These are phyloP conservation scores for Eutypella sp. DNA, from an alignment of 2,329 filamentous ascomycete species.

Conservation along the genomic window DNA sequence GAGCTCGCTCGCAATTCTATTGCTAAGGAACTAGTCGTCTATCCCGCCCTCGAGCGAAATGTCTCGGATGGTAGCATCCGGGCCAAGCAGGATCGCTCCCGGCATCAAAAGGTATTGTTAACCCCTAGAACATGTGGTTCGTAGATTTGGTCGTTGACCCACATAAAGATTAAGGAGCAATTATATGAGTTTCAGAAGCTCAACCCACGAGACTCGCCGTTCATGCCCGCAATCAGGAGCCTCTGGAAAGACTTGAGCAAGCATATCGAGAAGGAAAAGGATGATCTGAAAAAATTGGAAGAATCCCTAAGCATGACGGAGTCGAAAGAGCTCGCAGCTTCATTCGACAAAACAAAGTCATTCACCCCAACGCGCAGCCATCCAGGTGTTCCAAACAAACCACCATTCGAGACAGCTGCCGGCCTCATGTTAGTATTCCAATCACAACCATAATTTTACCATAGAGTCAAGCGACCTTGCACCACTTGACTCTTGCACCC, in stretches of 20 bases:
- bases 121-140: background rate
- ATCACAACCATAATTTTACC: too few relatives aligned
- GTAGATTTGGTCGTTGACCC: background rate
- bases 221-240: slow-evolving; percentile 35
- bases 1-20: slow-evolving; percentile 46
- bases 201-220: slow-evolving; percentile 29
- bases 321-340: slow-evolving; percentile 30
- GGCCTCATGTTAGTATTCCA: slow-evolving; percentile 33
- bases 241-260: slow-evolving; percentile 35
- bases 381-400: slow-evolving; percentile 39
- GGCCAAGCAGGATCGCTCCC: slow-evolving; percentile 34
- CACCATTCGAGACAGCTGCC: slow-evolving; percentile 44
- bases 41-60: slow-evolving; percentile 40
- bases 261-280: slow-evolving; percentile 40
- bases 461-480: too few relatives aligned
- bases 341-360: slow-evolving; percentile 40
- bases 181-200: slow-evolving; percentile 41
- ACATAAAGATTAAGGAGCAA: slow-evolving; percentile 38
- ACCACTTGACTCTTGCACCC: too few relatives aligned
- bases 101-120: slow-evolving; percentile 19
- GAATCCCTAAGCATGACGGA: slow-evolving; percentile 23
- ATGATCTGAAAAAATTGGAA: slow-evolving; percentile 39
- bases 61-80: slow-evolving; percentile 32
- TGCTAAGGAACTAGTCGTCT: slow-evolving; percentile 45
- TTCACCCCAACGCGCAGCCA: slow-evolving; percentile 41